phyloP scores from a whole-genome alignment of 192 early-diverging fungal species.

The Mortierella hygrophila region DNA sequence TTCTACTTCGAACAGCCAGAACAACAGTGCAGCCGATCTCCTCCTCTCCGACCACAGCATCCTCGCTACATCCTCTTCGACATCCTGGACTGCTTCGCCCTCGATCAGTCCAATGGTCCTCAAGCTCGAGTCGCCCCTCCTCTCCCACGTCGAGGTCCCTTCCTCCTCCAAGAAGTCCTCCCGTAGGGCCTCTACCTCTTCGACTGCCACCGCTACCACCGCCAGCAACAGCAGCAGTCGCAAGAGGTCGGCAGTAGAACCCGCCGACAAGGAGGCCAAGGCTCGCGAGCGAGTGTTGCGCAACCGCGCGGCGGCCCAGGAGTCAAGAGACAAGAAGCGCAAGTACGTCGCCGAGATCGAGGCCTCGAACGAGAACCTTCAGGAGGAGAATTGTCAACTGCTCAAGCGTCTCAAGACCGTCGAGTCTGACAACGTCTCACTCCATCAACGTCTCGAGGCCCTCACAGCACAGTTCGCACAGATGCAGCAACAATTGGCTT shows the following conservation, averaged over 20 bases:
- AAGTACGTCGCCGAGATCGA: conserved; percentile 74
- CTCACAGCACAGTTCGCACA: conserved; percentile 55
- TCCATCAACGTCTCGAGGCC: conserved; percentile 43
- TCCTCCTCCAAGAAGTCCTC: conserved; percentile 1
- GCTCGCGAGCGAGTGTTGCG: conserved; percentile 67
- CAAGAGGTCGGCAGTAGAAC: conserved; percentile 32
- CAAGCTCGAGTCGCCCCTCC: conserved; percentile 50
- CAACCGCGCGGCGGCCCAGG: conserved; percentile 81
- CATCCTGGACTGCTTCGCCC: conserved; percentile 24
- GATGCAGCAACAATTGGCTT: conserved; percentile 55
- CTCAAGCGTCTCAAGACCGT: conserved; percentile 64
- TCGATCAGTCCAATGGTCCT: conserved; percentile 49
- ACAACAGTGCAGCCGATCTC: neutral
- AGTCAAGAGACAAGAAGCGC: conserved; percentile 82
- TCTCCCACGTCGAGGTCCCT: neutral
- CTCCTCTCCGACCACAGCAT: conserved; percentile 48
- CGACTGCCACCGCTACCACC: neutral
- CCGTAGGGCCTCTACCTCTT: neutral
- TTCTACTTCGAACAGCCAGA: neutral
- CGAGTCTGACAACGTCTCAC: conserved; percentile 62
- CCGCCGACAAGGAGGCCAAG: conserved; percentile 49
- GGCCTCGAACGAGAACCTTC: conserved; percentile 61
- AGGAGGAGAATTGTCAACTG: conserved; percentile 62
- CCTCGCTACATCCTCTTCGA: conserved; percentile 24
- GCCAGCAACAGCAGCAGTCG: conserved; percentile 1